Conservation (phyloP, 352 stramenopile species). For the Blastocystis sp. region DNA sequence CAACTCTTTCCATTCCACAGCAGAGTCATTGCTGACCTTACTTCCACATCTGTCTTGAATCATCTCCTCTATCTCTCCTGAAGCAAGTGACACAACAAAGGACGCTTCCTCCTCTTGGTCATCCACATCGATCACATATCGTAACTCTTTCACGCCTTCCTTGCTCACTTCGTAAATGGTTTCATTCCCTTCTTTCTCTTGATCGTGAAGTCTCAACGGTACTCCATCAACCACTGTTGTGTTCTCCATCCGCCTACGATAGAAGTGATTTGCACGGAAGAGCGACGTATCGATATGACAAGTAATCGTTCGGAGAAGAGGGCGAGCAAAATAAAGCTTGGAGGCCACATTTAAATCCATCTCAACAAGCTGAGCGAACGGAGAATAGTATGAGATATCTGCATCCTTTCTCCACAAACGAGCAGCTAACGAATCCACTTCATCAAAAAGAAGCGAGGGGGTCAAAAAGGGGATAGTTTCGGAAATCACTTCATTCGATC, state of each 20-base stretch:
- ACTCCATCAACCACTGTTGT: not conserved
- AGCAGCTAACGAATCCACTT: not conserved
- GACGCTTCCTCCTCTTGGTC: not conserved
- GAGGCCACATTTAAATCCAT: not conserved
- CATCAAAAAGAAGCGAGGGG: not conserved
- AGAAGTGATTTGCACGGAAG: not conserved
- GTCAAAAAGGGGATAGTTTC: not conserved
- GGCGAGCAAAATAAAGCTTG: not conserved
- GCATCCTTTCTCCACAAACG: not conserved
- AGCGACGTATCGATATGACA: not conserved
- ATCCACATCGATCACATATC: not conserved
- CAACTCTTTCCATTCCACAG: no score
- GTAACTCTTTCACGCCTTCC: not conserved
- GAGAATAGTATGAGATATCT: not conserved
- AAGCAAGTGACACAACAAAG: not conserved
- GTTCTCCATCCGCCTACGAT: not conserved
- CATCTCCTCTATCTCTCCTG: no score
- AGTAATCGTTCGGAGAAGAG: not conserved
- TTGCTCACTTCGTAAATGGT: not conserved
- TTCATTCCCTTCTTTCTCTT: not conserved
- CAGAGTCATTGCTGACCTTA: no score
- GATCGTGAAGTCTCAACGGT: not conserved
- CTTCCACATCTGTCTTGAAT: no score
- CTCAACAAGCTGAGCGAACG: not conserved
- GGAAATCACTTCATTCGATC: not conserved